Percentiles rank a stretch among this genome's conserved stretches.
phyloP scores from a whole-genome alignment of 2,329 filamentous ascomycete species.

The Colletotrichum tropicale region DNA sequence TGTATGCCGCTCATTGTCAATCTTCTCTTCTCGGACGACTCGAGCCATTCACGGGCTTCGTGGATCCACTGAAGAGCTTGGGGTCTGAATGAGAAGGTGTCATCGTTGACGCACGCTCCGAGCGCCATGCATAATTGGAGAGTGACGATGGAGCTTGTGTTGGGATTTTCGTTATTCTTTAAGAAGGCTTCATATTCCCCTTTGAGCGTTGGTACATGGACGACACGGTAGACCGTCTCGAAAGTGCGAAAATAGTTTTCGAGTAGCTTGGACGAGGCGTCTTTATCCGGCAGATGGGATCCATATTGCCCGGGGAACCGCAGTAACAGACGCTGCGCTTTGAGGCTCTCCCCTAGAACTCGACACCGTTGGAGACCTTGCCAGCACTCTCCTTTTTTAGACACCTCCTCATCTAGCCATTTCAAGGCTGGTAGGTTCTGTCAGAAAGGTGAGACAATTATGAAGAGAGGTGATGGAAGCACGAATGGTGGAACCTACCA shows the following conservation, averaged over 20 bases:
- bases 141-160: constrained; percentile 22
- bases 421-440: constrained; percentile 51
- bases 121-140: constrained; percentile 25
- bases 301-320: constrained; percentile 39
- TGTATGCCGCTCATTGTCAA: constrained; percentile 31
- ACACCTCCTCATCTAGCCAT: constrained; percentile 28
- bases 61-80: constrained; percentile 24
- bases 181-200: constrained; percentile 32
- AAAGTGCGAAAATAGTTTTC: constrained; percentile 44
- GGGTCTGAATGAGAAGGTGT: constrained; percentile 19
- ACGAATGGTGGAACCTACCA: constrained; percentile 14
- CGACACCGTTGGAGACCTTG: constrained; percentile 43
- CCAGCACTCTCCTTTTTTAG: constrained; percentile 33
- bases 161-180: constrained; percentile 17
- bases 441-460: constrained; percentile 32
- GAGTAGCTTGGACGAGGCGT: constrained; percentile 42
- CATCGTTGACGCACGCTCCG: constrained; percentile 24
- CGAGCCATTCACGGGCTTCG: constrained; percentile 25
- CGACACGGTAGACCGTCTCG: constrained; percentile 43
- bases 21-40: constrained; percentile 26
- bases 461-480: background rate
- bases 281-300: constrained; percentile 37
- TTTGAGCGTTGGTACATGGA: constrained; percentile 45
- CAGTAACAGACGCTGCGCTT: constrained; percentile 39
- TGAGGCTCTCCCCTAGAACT: constrained; percentile 41